A percentile compares a stretch with the other conserved stretches of the same genome.
Evolutionary conservation across 2,329 filamentous ascomycete species (phyloP).

Genomic region (Teratosphaeriaceae sp.): DNA sequence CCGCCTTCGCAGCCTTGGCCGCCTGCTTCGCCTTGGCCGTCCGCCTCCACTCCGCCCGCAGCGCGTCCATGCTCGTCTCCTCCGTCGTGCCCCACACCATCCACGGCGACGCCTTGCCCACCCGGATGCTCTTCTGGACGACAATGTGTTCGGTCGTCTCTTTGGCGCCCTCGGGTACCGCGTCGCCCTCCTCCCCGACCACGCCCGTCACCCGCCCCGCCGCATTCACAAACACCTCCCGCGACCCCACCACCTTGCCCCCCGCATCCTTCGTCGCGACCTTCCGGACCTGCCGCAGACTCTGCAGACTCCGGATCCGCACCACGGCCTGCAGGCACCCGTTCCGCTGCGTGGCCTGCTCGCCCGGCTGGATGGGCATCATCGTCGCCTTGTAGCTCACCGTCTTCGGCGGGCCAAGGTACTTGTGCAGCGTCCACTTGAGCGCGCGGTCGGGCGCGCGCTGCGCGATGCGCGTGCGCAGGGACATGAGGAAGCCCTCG

Average conservation of each 20-base stretch:
- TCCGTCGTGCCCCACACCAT: conserved; percentile 44
- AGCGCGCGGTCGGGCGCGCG: conserved; percentile 28
- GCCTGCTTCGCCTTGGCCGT: neutral
- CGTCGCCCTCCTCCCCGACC: conserved; percentile 27
- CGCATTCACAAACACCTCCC: conserved; percentile 28
- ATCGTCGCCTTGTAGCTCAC: conserved; percentile 18
- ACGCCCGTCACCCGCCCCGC: conserved; percentile 15
- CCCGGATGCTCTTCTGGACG: conserved; percentile 40
- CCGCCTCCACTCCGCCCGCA: conserved; percentile 21
- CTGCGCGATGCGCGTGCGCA: conserved; percentile 30
- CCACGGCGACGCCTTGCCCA: conserved; percentile 39
- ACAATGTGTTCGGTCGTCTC: conserved; percentile 46
- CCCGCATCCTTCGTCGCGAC: conserved; percentile 12
- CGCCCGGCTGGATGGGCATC: conserved; percentile 9
- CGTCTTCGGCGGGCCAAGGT: conserved; percentile 20
- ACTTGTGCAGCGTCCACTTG: conserved; percentile 25
- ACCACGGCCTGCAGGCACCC: conserved; percentile 27
- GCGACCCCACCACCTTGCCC: conserved; percentile 10
- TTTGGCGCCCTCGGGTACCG: conserved; percentile 30
- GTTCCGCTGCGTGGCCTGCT: conserved; percentile 16
- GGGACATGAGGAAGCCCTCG: conserved; percentile 16
- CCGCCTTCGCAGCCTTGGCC: too few species aligned
- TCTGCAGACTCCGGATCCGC: conserved; percentile 22
- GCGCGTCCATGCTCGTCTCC: conserved; percentile 35
- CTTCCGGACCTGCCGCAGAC: conserved; percentile 19